Conservation (phyloP, 176 grass and related monocot species). For the Rhynchospora pubera region DNA sequence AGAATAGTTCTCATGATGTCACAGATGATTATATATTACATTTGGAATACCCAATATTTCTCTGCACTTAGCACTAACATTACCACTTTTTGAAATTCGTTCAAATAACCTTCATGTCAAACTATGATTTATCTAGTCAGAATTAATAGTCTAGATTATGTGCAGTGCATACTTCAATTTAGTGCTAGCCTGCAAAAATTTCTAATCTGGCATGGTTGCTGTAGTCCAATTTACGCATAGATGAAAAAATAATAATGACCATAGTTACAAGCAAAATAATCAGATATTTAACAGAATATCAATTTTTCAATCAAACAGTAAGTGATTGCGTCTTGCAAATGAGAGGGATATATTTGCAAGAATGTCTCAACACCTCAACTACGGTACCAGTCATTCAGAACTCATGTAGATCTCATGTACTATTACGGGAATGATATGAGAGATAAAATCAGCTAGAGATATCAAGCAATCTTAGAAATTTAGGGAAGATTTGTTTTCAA, state of each 20-base stretch:
- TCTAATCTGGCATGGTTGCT: neutral
- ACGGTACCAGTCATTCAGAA: constrained; percentile 59
- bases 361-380: neutral
- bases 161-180: neutral
- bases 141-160: neutral
- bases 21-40: neutral
- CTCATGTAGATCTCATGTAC: too few species aligned
- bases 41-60: neutral
- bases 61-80: neutral
- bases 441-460: too few species aligned
- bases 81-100: neutral
- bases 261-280: too few species aligned
- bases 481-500: too few species aligned
- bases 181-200: neutral
- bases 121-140: neutral
- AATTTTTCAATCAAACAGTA: neutral
- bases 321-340: neutral
- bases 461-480: too few species aligned
- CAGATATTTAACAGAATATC: too few species aligned
- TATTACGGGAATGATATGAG: too few species aligned
- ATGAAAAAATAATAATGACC: neutral
- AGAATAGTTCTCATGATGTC: neutral
- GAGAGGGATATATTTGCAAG: constrained; percentile 6
- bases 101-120: neutral
- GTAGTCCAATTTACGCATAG: neutral